Evolutionary conservation across 257 asterid species (phyloP), one percentile per base, ranked within the genome.

Genomic region (Phtheirospermum japonicum): DNA sequence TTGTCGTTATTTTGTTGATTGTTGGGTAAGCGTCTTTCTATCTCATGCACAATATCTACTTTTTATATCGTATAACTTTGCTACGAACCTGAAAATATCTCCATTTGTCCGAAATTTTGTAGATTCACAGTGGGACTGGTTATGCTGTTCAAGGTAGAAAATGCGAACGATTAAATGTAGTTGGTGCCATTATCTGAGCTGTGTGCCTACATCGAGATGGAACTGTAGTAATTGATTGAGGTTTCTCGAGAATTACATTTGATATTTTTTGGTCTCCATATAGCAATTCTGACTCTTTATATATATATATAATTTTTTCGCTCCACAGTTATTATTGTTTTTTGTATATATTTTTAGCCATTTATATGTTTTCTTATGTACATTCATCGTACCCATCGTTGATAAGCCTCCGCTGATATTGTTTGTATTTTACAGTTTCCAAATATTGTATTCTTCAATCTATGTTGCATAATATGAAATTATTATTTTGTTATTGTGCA

Each of bases 181-280:
- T 63, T 92, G 98, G 98, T 92, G 97, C 78, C 98, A 81, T 77
- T 92, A 92, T 43, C 59, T 92, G 43, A 88, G 97, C 76, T 88
- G 98, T 56, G 94, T 92, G 65, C 98, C 97, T 26, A 92, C 95
- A 50, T 86, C 95, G 63, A 81, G 81, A 74, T 92, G 98, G 98
- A 85, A 72, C 55, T 92, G 98, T 58, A 57, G 82, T 62, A 73
- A 82, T 45, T 85, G 73, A 76, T 66, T 4, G 12, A 0, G 30
- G n/a, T 19, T 19, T 33, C 34, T 34, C 56, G 4, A 7, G 1
- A 9, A 12, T 45, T 11, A 9, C n/a, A 7, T 70, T 63, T 8
- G 0, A 4, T 46, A 43, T n/a, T 48, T 14, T 48, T 48, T 48
- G 9, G 48, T 16, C 56, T 51, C 37, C 73, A 7, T 6, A 49